These are phyloP conservation scores for Pseudonitzschia pungens DNA, from an alignment of 108 stramenopile genomes.

Conservation along the genomic window DNA sequence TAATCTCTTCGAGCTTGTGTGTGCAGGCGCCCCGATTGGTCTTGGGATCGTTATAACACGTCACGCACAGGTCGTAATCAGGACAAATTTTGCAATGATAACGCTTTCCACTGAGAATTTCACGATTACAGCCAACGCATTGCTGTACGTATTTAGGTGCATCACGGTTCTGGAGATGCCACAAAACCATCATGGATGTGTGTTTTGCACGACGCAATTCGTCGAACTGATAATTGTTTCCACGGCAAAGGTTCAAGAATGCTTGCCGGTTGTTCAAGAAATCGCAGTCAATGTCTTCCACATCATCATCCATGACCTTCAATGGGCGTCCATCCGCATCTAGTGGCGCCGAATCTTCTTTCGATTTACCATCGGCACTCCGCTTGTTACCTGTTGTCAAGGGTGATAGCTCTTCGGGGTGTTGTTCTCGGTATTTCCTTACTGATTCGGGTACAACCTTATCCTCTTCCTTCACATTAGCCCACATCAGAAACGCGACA, in stretches of 20 bases:
- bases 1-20: conserved; percentile 71
- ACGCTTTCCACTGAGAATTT: conserved; percentile 81
- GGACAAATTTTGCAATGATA: conserved; percentile 87
- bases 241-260: conserved; percentile 83
- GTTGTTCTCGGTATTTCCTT: conserved; percentile 49
- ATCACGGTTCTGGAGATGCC: conserved; percentile 97
- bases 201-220: conserved; percentile 97
- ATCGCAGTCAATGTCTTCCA: conserved; percentile 87
- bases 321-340: conserved; percentile 56
- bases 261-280: conserved; percentile 86
- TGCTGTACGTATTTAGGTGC: conserved; percentile 94
- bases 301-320: conserved; percentile 87
- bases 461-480: conserved; percentile 72
- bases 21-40: conserved; percentile 74
- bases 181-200: conserved; percentile 98
- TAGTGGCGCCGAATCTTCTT: conserved; percentile 19
- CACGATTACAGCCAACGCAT: conserved; percentile 76
- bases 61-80: conserved; percentile 91
- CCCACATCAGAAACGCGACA: conserved; percentile 92
- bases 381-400: conserved; percentile 46
- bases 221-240: conserved; percentile 99
- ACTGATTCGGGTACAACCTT: conserved; percentile 72
- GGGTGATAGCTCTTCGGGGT: conserved; percentile 27
- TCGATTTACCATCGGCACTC: conserved; percentile 44
- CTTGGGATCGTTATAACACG: conserved; percentile 73